Percentiles rank a stretch among this genome's conserved stretches.
Evolutionary conservation across 257 asterid species (phyloP).

Genomic region (Gentiana straminea): DNA sequence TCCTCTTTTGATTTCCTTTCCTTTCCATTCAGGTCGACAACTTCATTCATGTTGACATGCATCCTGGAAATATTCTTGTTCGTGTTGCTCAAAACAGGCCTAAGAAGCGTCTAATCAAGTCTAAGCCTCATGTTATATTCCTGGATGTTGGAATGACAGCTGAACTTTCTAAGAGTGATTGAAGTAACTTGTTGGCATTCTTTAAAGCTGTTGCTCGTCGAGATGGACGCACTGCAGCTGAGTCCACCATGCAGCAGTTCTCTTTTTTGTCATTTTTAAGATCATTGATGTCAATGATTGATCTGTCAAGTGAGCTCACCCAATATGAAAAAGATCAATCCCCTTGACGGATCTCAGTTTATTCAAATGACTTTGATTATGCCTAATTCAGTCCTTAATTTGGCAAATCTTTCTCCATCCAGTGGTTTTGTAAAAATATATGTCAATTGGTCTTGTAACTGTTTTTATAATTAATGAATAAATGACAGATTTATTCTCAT

Average conservation of each 20-base stretch:
- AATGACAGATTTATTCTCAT: no score
- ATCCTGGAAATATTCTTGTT: constrained; percentile 39
- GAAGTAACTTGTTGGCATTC: constrained; percentile 23
- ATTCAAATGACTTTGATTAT: no score
- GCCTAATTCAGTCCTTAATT: no score
- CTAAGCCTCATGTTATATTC: constrained; percentile 37
- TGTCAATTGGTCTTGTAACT: no score
- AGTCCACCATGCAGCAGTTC: constrained; percentile 19
- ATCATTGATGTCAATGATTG: no score
- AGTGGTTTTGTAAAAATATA: no score
- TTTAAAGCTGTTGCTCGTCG: constrained; percentile 34
- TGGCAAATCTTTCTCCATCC: no score
- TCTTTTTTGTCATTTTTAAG: no score
- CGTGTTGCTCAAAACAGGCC: constrained; percentile 26
- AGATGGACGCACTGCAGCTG: constrained; percentile 33
- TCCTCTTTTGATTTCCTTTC: constrained; percentile 1
- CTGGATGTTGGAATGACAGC: constrained; percentile 44
- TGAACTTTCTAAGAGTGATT: constrained; percentile 28
- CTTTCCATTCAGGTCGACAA: constrained; percentile 28
- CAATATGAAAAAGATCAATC: no score
- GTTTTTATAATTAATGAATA: no score
- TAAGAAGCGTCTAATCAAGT: constrained; percentile 26
- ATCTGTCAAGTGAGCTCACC: no score
- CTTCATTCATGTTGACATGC: constrained; percentile 41
- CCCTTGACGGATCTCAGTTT: no score